Base-by-base conservation (phyloP, 495 filamentous ascomycete genomes). In the Hamigera avellanea region DNA sequence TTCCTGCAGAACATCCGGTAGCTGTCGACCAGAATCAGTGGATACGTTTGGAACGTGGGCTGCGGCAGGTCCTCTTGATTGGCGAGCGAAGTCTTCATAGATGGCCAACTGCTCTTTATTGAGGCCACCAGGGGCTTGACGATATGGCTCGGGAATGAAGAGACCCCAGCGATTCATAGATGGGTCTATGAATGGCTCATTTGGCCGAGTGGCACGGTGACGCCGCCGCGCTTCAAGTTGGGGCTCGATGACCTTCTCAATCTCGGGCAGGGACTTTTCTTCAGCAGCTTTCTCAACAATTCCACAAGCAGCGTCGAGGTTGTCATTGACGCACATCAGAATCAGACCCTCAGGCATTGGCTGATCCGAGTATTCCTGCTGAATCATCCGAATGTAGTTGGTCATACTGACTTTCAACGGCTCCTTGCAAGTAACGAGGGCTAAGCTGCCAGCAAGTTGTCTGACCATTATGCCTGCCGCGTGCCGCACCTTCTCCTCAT, bases 301-400 rank as follows among this genome's bases (percentile, higher is more conserved):
- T 35, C 73, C 80, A 50, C 91, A 96, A 29, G 91, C 86, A 33
- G 82, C 72, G 44, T 99, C 91, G 19, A 96, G 69, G 56, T 99
- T 99, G 38, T 94, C 91, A 52, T 96, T 96, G 41, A 96, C 88
- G 54, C 93, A 95, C 82, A 96, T 93, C 40, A 95, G 70, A 37
- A 96, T 88, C 33, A 76, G 61, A 14, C 87, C 87, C 52, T 99
- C 93, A 1, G 87, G 83, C 42, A 83, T 81, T 17, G 77, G 77
- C 47, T 83, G 78, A 19, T 93, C 85, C 0, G 68, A 70, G 19
- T 72, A 61, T n/a, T 74, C 70, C 25, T 70, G 61, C 40, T 71
- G 62, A 8, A 85, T 78, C 50, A 88, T 69, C n/a, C 93, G 81
- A 45, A 99, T 82, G 51, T 95, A 93, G 57, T 95, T 96, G 23